Evolutionary conservation across 2,329 filamentous ascomycete species (phyloP).

Genomic region (Colletotrichum siamense): DNA sequence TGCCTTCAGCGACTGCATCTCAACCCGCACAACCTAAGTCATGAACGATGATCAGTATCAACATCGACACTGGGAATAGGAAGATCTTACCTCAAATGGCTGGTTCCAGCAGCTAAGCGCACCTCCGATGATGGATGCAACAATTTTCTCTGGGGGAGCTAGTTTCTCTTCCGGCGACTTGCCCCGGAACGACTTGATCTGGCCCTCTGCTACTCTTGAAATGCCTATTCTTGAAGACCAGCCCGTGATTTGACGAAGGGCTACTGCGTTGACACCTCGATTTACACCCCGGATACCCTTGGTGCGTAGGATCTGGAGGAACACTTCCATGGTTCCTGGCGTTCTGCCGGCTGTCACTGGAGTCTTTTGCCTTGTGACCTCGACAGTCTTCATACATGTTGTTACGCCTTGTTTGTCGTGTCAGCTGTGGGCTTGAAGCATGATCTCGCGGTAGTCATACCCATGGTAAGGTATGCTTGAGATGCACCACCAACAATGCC

Average conservation of each 20-base stretch:
- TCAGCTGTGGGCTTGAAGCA: neutral
- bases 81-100: constrained; percentile 12
- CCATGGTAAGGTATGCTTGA: constrained; percentile 22
- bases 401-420: neutral
- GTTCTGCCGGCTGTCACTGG: neutral
- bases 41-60: neutral
- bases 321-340: constrained; percentile 14
- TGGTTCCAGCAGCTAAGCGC: constrained; percentile 22
- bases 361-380: constrained; percentile 11
- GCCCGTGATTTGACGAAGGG: constrained; percentile 17
- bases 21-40: neutral
- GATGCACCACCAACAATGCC: constrained; percentile 19
- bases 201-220: constrained; percentile 15
- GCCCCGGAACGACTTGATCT: neutral
- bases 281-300: constrained; percentile 21
- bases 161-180: constrained; percentile 2
- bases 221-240: constrained; percentile 24
- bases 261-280: constrained; percentile 20
- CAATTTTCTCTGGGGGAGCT: constrained; percentile 3
- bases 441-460: neutral
- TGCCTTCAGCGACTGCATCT: constrained; percentile 12
- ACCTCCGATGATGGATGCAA: constrained; percentile 14
- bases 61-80: neutral
- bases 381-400: constrained; percentile 22
- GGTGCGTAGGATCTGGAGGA: constrained; percentile 16